Evolutionary conservation across 768 basidiomycete species (phyloP).

Genomic region (Russula lepida): DNA sequence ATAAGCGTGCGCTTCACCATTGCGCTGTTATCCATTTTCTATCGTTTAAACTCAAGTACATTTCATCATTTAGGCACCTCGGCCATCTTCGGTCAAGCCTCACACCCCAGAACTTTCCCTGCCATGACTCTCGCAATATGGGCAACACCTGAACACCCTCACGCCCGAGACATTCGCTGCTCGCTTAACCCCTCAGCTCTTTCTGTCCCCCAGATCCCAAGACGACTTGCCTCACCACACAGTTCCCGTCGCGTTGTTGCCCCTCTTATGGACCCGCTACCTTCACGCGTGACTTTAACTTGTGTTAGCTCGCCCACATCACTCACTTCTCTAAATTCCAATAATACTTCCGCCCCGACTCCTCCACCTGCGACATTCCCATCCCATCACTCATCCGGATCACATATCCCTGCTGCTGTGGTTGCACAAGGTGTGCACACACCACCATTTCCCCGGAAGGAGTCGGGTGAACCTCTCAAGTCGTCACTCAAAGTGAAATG

Average conservation of each 20-base stretch:
- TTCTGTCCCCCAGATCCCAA: slow-evolving; percentile 57
- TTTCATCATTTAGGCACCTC: slow-evolving; percentile 4
- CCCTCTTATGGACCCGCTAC: neutral
- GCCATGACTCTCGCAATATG: slow-evolving; percentile 15
- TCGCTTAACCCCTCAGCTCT: slow-evolving; percentile 45
- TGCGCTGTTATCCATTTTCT: slow-evolving; percentile 1
- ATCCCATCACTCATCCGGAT: slow-evolving; percentile 17
- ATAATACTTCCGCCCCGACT: slow-evolving; percentile 21
- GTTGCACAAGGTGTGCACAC: neutral
- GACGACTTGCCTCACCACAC: slow-evolving; percentile 33
- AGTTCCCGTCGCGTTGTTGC: slow-evolving; percentile 21
- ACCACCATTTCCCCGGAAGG: slow-evolving; percentile 59
- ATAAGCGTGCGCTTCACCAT: slow-evolving; percentile 4
- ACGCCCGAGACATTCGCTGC: slow-evolving; percentile 22
- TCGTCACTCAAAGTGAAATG: slow-evolving; percentile 76
- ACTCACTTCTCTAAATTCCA: neutral
- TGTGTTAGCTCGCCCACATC: slow-evolving; percentile 13
- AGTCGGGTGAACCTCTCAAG: slow-evolving; percentile 89
- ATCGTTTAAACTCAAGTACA: neutral
- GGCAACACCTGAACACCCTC: slow-evolving; percentile 10
- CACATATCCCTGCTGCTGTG: slow-evolving; percentile 11
- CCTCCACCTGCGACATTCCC: slow-evolving; percentile 32
- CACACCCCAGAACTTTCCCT: neutral
- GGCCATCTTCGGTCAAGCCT: neutral
- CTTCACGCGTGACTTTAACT: slow-evolving; percentile 7